These are phyloP conservation scores for Zygosaccharomyces bailii DNA, from an alignment of 805 yeast genomes.

Conservation along the genomic window DNA sequence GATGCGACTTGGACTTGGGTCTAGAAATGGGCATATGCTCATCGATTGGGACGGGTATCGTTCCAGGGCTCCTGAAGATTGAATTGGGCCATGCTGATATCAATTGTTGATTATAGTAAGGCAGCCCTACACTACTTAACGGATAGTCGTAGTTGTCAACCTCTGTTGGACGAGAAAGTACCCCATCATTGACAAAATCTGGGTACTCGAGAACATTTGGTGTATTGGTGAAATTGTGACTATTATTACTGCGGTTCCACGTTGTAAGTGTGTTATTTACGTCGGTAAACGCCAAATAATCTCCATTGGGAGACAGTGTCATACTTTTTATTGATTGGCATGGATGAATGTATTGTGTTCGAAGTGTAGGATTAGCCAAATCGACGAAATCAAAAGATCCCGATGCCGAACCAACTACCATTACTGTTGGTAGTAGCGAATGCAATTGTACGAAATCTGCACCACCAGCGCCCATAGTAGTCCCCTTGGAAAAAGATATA, in stretches of 20 bases:
- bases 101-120: slow-evolving; percentile 72
- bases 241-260: slow-evolving; percentile 29
- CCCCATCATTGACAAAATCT: slow-evolving; percentile 39
- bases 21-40: slow-evolving; percentile 32
- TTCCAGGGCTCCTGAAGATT: slow-evolving; percentile 60
- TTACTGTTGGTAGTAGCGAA: slow-evolving; percentile 77
- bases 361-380: slow-evolving; percentile 64
- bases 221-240: slow-evolving; percentile 31
- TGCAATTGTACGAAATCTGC: slow-evolving; percentile 82
- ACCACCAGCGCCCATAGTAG: slow-evolving; percentile 55
- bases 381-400: slow-evolving; percentile 89
- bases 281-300: slow-evolving; percentile 68
- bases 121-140: slow-evolving; percentile 74
- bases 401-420: slow-evolving; percentile 64
- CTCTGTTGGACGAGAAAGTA: slow-evolving; percentile 25
- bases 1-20: slow-evolving; percentile 12
- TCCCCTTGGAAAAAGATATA: slow-evolving; percentile 65
- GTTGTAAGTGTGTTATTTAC: slow-evolving; percentile 47
- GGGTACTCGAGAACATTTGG: slow-evolving; percentile 55
- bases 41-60: slow-evolving; percentile 54
- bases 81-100: slow-evolving; percentile 77
- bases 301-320: slow-evolving; percentile 57
- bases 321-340: slow-evolving; percentile 35
- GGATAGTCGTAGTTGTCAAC: slow-evolving; percentile 52
- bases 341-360: slow-evolving; percentile 37